Evolutionary conservation across 345 rosid genomes (phyloP).

Genomic region (Acer saccharum): DNA sequence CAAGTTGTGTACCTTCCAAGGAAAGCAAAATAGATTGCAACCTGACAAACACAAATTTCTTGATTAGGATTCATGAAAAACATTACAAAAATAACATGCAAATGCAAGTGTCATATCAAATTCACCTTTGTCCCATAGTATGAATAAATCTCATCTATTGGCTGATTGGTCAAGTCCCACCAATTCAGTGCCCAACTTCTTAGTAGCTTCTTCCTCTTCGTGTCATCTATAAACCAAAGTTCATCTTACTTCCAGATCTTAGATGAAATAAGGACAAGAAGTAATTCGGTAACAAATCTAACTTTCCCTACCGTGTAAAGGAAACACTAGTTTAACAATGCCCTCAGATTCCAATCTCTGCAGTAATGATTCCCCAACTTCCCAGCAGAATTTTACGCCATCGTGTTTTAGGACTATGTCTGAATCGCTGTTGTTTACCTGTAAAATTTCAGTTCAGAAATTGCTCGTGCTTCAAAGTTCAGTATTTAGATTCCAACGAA

Average conservation of each 20-base stretch:
- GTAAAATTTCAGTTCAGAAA: slow-evolving; percentile 25
- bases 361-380: slow-evolving; percentile 68
- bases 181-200: slow-evolving; percentile 77
- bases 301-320: slow-evolving; percentile 69
- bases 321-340: slow-evolving; percentile 74
- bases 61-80: slow-evolving; percentile 20
- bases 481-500: background rate
- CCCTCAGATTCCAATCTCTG: slow-evolving; percentile 65
- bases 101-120: background rate
- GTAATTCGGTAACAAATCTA: slow-evolving; percentile 4
- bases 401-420: slow-evolving; percentile 43
- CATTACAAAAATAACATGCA: background rate
- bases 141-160: slow-evolving; percentile 80
- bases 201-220: slow-evolving; percentile 70
- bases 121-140: slow-evolving; percentile 86
- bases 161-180: slow-evolving; percentile 74
- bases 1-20: slow-evolving; percentile 88
- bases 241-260: slow-evolving; percentile 22
- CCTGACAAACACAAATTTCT: slow-evolving; percentile 42
- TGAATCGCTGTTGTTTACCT: slow-evolving; percentile 55
- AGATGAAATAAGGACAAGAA: slow-evolving; percentile 15
- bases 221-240: slow-evolving; percentile 56
- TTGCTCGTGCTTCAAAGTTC: slow-evolving; percentile 8
- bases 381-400: slow-evolving; percentile 59
- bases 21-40: slow-evolving; percentile 86